A percentile compares a stretch with the other conserved stretches of the same genome.
phyloP scores from a whole-genome alignment of 192 early-diverging fungal species.

The Coemansia umbellata region DNA sequence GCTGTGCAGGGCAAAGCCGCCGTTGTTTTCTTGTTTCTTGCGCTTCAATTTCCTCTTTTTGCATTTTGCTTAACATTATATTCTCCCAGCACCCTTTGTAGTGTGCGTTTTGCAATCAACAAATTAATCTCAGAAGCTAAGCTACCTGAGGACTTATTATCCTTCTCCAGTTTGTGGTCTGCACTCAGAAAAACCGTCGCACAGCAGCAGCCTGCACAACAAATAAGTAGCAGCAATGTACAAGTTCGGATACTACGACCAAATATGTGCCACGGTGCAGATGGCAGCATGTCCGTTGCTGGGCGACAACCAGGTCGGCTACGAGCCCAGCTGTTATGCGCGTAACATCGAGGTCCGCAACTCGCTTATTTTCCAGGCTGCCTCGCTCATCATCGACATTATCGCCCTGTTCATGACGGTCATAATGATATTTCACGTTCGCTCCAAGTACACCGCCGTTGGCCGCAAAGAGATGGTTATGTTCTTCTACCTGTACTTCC shows the following conservation, averaged over 20 bases:
- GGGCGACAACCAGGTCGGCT: constrained; percentile 61
- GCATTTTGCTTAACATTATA: not conserved
- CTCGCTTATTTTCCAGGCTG: constrained; percentile 92
- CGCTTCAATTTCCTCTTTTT: not conserved
- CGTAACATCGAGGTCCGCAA: constrained; percentile 87
- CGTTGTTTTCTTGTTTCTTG: not conserved
- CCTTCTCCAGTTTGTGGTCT: too few relatives aligned
- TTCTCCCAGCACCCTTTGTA: too few relatives aligned
- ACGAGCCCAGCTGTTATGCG: constrained; percentile 91
- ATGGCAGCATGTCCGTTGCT: constrained; percentile 90
- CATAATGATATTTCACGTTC: constrained; percentile 98
- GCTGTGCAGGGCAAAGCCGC: not conserved
- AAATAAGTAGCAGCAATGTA: constrained; percentile 8
- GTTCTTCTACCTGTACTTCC: constrained; percentile 96
- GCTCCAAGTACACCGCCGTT: constrained; percentile 98
- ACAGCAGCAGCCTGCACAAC: not conserved
- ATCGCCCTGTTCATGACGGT: constrained; percentile 92
- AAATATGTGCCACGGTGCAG: constrained; percentile 79
- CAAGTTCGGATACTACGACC: constrained; percentile 83
- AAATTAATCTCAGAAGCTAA: too few relatives aligned
- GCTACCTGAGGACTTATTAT: too few relatives aligned
- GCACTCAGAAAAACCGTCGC: too few relatives aligned
- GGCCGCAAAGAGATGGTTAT: constrained; percentile 98
- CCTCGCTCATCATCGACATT: constrained; percentile 90
- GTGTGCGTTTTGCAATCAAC: too few relatives aligned